Evolutionary conservation across 1,284 basidiomycete genomes (phyloP), one percentile per base, ranked within the genome.

Genomic region (Puccinia novopanici): DNA sequence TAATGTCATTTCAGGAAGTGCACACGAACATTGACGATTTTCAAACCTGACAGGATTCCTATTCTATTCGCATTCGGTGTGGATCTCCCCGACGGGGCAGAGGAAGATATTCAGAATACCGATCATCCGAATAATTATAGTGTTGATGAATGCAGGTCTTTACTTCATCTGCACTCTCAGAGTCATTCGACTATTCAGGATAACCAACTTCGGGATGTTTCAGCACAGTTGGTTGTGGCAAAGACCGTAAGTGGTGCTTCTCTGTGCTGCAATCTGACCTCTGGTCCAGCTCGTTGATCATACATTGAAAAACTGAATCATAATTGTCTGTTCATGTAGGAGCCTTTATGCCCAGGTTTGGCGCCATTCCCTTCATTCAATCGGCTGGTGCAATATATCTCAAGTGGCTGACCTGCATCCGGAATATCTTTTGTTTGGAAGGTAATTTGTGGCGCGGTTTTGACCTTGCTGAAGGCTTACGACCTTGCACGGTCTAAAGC

Each of bases 401-500:
- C 19, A 65, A 48, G 15, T 48, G 1, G 42, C 40, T 67, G 42
- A 67, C n/a, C 4, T 42, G 42, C 30, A 13, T 42, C 8, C 10
- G 10, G n/a, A 65, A 65, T n/a, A 10, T 15, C 13, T 45, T 67
- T 67, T 67, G 12, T n/a, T 48, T 27, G 3, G 3, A 37, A 73
- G 71, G 24, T 73, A 9, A 37, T 59, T 57, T 57, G 71, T 24
- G 71, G 54, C n/a, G 52, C 13, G n/a, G n/a, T 73, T 13, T 50
- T 73, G 15, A 73, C 71, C 24, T 40, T 73, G 30, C 40, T 73
- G 10, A 73, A 55, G 54, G 52, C n/a, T n/a, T 40, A 13, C 24
- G 71, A 73, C 45, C 71, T 73, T 24, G 54, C 24, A 59, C 17
- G 22, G 40, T 73, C 71, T 27, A 59, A 73, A 42, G n/a, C 54